These are phyloP conservation scores for Pseudocercospora cruenta DNA, from an alignment of 2,329 filamentous ascomycete species.

Conservation along the genomic window DNA sequence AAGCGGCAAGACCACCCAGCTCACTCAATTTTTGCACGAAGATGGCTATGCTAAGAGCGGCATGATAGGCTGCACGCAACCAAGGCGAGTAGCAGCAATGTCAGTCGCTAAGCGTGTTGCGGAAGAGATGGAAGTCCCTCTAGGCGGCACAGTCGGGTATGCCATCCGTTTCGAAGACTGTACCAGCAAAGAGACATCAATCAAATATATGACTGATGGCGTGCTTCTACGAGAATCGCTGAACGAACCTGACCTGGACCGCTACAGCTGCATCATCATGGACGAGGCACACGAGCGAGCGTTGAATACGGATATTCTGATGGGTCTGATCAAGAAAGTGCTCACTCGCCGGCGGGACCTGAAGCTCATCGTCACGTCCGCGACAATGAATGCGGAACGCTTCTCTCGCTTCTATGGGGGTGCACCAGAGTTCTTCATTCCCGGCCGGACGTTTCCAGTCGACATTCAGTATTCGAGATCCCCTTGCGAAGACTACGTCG, in stretches of 20 bases:
- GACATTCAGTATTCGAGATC: constrained; percentile 95
- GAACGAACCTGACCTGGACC: constrained; percentile 88
- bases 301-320: constrained; percentile 93
- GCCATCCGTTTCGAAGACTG: constrained; percentile 98
- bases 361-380: constrained; percentile 96
- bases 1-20: constrained; percentile 94
- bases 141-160: constrained; percentile 89
- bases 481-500: constrained; percentile 96
- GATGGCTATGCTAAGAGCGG: constrained; percentile 87
- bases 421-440: constrained; percentile 94
- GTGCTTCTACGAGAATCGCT: constrained; percentile 90
- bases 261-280: constrained; percentile 99
- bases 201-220: constrained; percentile 99
- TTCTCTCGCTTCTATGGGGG: constrained; percentile 97
- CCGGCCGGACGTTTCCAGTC: constrained; percentile 93
- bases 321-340: constrained; percentile 98
- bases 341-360: constrained; percentile 84
- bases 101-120: constrained; percentile 97
- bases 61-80: constrained; percentile 95
- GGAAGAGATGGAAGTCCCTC: constrained; percentile 94
- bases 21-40: constrained; percentile 94
- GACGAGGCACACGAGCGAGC: constrained; percentile 98
- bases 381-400: constrained; percentile 96
- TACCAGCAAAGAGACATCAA: constrained; percentile 90
- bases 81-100: constrained; percentile 95